Evolutionary conservation across 352 stramenopile genomes (phyloP).

Genomic region (Phytophthora kernoviae): DNA sequence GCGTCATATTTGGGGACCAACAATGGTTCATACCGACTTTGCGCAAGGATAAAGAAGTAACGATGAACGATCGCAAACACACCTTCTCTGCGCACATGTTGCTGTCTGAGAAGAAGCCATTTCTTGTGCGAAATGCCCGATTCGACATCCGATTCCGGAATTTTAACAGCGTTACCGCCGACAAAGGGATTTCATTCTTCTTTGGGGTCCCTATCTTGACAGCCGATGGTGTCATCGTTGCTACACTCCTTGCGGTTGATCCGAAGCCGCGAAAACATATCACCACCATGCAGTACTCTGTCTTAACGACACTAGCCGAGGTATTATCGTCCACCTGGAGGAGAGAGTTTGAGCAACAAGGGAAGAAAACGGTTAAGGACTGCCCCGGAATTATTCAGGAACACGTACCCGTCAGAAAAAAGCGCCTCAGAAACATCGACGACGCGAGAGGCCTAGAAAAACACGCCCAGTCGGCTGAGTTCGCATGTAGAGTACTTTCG

Average conservation of each 20-base stretch:
- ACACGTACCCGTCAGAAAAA: no score
- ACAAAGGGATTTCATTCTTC: constrained; percentile 42
- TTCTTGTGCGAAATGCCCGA: constrained; percentile 49
- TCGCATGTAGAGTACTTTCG: no score
- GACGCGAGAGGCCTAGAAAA: no score
- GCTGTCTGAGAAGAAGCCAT: constrained; percentile 29
- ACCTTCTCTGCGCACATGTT: constrained; percentile 47
- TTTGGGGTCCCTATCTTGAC: constrained; percentile 42
- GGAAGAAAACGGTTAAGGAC: background rate
- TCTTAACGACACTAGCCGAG: constrained; percentile 40
- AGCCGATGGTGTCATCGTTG: constrained; percentile 27
- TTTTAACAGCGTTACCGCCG: constrained; percentile 27
- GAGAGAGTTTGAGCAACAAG: constrained; percentile 9
- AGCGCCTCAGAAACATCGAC: no score
- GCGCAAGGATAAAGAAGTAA: constrained; percentile 8
- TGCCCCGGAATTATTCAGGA: no score
- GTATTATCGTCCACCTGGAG: constrained; percentile 20
- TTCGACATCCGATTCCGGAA: constrained; percentile 61
- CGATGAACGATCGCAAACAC: constrained; percentile 27
- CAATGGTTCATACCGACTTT: constrained; percentile 33
- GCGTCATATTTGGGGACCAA: constrained; percentile 26
- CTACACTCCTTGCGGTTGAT: constrained; percentile 50
- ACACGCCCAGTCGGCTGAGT: no score
- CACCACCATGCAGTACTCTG: constrained; percentile 67
- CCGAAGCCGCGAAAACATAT: constrained; percentile 41